Percentiles rank a stretch among this genome's conserved stretches.
phyloP scores from a whole-genome alignment of 164 flowering plant species.

The Chloranthus sessilifolius region DNA sequence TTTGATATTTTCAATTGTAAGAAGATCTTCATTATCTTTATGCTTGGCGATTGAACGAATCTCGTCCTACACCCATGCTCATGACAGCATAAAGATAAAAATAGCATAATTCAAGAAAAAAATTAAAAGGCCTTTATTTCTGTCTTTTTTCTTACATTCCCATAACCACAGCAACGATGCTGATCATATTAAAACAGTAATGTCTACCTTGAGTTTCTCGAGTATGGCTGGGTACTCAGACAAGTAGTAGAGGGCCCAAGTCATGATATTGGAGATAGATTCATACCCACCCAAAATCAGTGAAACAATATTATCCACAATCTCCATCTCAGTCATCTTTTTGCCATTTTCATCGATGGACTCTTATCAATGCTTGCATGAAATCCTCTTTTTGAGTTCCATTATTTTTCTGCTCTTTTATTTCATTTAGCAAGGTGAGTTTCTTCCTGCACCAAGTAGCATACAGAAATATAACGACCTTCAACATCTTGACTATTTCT shows the following conservation, averaged over 20 bases:
- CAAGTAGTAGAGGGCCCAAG: not conserved
- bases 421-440: not conserved
- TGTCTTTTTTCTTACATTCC: too few species aligned
- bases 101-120: not conserved
- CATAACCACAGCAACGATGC: too few species aligned
- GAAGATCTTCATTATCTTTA: not conserved
- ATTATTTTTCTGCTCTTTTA: not conserved
- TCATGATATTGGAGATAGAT: not conserved
- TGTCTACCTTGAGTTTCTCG: not conserved
- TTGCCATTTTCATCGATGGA: not conserved
- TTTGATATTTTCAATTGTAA: not conserved
- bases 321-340: not conserved
- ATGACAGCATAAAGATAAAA: too few species aligned
- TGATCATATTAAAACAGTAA: too few species aligned
- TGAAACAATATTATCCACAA: not conserved
- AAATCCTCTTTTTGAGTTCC: not conserved
- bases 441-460: conserved; percentile 1
- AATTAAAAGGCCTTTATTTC: too few species aligned
- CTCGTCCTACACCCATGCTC: not conserved
- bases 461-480: too few species aligned
- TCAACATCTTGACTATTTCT: too few species aligned
- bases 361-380: not conserved
- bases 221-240: not conserved
- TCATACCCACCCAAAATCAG: not conserved
- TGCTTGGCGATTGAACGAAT: not conserved